Base-by-base conservation (phyloP, 2,329 filamentous ascomycete species). In the Cyphellophora attinorum region DNA sequence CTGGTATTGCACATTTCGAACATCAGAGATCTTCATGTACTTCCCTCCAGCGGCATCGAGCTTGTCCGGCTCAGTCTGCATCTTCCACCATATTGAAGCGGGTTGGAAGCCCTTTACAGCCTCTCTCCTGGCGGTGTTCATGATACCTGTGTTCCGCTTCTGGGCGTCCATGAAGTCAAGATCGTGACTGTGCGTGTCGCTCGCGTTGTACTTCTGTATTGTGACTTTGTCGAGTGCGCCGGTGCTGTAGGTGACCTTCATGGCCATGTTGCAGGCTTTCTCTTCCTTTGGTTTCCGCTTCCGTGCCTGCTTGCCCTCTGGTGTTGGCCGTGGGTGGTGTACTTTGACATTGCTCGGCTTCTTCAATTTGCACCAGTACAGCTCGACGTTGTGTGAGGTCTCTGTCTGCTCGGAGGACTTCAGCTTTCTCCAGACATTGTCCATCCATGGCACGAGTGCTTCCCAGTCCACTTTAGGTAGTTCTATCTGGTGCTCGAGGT, bases 381-480 rank as follows among this genome's bases (percentile, higher is more conserved):
- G 65, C 30, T 67, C 64, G 3, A 62, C 62, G 3, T 53, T 60
- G 5, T 58, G 49, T 38, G 60, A 58, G 11, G 54, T 56, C 30
- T 50, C 47, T 19, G 45, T 40, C 14, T 46, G 45, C 15, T 47
- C 41, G 21, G 47, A 45, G 3, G 31, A 33, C 39, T 62, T 56
- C 41, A 65, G 60, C 34, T 64, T 64, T 8, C 65, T 61, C 63
- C 63, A 67, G n/a, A 66, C 59, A 42, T 67, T 67, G 44, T 67
- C 64, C 32, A 67, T 60, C 33, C 63, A 67, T 5, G 63, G 63
- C 57, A 62, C 66, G 42, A 64, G 66, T 11, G 52, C 58, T 38
- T 65, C 60, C 39, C 64, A 67, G 34, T 67, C 64, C 15, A 59
- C 55, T 23, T 60, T 45, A 12, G 57, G 60, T 29, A 67, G 59